Evolutionary conservation across 495 filamentous ascomycete species (phyloP), one percentile per base, ranked within the genome.

Genomic region (Penicillium steckii): DNA sequence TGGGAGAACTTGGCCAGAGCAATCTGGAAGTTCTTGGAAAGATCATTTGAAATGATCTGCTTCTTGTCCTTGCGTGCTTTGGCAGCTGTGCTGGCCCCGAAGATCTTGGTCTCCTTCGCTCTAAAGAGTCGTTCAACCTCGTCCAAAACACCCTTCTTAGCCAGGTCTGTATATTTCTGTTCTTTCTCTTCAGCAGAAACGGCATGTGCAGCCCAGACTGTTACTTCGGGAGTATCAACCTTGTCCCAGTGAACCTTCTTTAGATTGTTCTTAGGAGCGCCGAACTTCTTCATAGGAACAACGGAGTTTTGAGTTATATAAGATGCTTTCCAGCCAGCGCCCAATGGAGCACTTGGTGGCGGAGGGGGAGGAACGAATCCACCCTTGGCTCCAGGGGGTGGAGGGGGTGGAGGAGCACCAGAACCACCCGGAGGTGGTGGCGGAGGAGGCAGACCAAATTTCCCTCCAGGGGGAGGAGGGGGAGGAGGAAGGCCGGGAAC

Each of bases 241-340:
- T 98, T 98, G 65, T 98, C 94, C 94, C 94, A 98, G 75, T 98
- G 94, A 54, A 98, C 81, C 29, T 94, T 92, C 82, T 98, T 98
- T 62, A 98, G 88, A 73, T 97, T 98, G 85, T 95, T 97, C 80
- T 96, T 97, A 26, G 95, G 92, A 57, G 93, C 79, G 22, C 89
- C 89, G 57, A 89, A 87, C 24, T 80, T 73, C 40, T 84, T 72
- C 10, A 72, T 73, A 46, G 72, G 61, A 23, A 67, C 56, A 29
- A 69, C 69, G 25, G 61, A 48, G 40, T 72, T 76, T 35, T 82
- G 76, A 55, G 69, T 65, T 64, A 79, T 60, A 46, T 75, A 81
- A 23, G 72, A 69, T 25, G 73, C 70, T 57, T 73, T 69, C 70
- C 66, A 73, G 8, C 80, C 77, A 40, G 82, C 80, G 43, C 84